Conservation (phyloP, 2,329 filamentous ascomycete species). For the Fusarium circinatum region DNA sequence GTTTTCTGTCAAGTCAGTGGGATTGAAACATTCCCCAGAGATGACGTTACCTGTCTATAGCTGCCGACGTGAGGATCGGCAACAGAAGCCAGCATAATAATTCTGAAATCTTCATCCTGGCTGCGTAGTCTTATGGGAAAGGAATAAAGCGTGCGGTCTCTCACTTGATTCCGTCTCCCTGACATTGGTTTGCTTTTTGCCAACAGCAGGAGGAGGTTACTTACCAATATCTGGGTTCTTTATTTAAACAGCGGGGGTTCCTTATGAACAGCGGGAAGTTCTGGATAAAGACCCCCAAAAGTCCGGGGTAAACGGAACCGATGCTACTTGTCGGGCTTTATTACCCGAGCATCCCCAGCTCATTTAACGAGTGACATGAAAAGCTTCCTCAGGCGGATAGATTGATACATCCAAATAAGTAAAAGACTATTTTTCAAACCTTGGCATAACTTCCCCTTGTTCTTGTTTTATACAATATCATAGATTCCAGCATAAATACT, state of each 20-base stretch:
- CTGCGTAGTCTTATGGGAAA: not conserved
- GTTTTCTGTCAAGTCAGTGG: conserved; percentile 21
- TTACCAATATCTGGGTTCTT: not conserved
- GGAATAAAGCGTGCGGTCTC: too few relatives aligned
- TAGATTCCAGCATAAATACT: not conserved
- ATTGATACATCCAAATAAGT: not conserved
- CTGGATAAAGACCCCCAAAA: not conserved
- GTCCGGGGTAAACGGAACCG: conserved; percentile 12
- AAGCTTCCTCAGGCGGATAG: too few relatives aligned
- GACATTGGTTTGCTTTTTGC: not conserved
- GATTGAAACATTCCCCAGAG: not conserved
- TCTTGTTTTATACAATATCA: fast-evolving
- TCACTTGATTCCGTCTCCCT: too few relatives aligned
- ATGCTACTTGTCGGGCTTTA: not conserved
- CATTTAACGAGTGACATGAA: not conserved
- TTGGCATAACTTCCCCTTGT: not conserved
- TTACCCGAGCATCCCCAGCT: conserved; percentile 4
- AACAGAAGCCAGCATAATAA: not conserved
- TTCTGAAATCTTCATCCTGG: not conserved
- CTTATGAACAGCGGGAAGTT: not conserved
- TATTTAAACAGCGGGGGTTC: not conserved
- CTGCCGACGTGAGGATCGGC: not conserved
- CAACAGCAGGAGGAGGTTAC: not conserved
- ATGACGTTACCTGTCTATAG: conserved; percentile 2
- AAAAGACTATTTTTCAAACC: fast-evolving